Percentiles rank a stretch among this genome's conserved stretches.
phyloP scores from a whole-genome alignment of 495 filamentous ascomycete genomes.

The Staphylotrichum tortipilum region DNA sequence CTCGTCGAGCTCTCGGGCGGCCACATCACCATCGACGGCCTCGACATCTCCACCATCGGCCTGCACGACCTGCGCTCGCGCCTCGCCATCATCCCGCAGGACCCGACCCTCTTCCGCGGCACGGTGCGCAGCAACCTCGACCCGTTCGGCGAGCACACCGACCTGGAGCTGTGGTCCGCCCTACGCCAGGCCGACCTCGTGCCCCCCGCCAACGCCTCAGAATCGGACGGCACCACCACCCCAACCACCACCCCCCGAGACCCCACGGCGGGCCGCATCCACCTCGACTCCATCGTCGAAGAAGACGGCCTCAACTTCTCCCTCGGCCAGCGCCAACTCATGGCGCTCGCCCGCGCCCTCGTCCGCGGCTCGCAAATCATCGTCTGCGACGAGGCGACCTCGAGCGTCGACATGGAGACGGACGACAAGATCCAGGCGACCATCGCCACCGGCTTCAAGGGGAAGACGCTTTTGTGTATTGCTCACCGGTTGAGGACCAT shows the following conservation, averaged over 20 bases:
- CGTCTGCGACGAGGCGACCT: conserved; percentile 92
- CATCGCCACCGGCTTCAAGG: conserved; percentile 77
- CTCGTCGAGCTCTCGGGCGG: conserved; percentile 77
- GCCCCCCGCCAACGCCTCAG: conserved; percentile 25
- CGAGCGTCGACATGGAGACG: conserved; percentile 89
- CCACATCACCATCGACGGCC: conserved; percentile 81
- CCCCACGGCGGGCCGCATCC: conserved; percentile 57
- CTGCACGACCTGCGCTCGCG: conserved; percentile 79
- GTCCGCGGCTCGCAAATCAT: conserved; percentile 85
- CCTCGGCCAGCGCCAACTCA: conserved; percentile 90
- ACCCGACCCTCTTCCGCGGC: conserved; percentile 88
- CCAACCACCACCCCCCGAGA: conserved; percentile 1
- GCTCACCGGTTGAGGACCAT: conserved; percentile 90
- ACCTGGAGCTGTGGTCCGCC: conserved; percentile 81
- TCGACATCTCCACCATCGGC: conserved; percentile 78
- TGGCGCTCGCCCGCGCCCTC: conserved; percentile 85
- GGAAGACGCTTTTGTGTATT: conserved; percentile 87
- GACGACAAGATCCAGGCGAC: conserved; percentile 91
- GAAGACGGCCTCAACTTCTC: conserved; percentile 95
- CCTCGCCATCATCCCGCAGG: conserved; percentile 92
- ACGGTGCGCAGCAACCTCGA: conserved; percentile 88
- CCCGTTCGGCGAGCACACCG: conserved; percentile 80
- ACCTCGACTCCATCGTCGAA: conserved; percentile 77
- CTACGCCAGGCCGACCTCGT: conserved; percentile 75
- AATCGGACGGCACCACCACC: background rate